A percentile compares a stretch with the other conserved stretches of the same genome.
Evolutionary conservation across 2,329 filamentous ascomycete species (phyloP).

Genomic region (Zymoseptoria pseudotritici): DNA sequence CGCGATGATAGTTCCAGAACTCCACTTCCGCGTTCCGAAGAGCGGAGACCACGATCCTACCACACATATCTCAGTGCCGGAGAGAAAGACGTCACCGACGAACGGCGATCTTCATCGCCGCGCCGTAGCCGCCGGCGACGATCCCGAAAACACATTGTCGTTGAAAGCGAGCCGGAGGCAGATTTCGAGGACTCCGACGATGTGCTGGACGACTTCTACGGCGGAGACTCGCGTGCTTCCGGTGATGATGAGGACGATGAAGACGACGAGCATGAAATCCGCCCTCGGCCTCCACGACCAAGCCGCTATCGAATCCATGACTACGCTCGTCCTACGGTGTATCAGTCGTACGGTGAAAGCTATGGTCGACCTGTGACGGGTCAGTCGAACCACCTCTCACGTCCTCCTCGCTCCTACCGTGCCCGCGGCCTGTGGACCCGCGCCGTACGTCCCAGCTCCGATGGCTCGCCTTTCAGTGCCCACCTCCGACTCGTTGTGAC

Average conservation of each 20-base stretch:
- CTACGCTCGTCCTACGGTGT: not conserved
- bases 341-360: too few relatives aligned
- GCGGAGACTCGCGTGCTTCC: not conserved
- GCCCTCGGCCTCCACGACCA: not conserved
- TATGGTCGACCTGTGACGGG: not conserved
- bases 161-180: not conserved
- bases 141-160: not conserved
- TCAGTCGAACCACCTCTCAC: not conserved
- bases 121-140: not conserved
- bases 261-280: not conserved
- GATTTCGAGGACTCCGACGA: slow-evolving; percentile 8
- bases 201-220: slow-evolving; percentile 10
- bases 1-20: not conserved
- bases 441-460: slow-evolving; percentile 4
- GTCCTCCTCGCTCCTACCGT: slow-evolving; percentile 1
- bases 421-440: slow-evolving; percentile 11
- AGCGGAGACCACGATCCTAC: not conserved
- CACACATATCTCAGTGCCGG: not conserved
- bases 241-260: not conserved
- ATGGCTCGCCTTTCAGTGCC: not conserved
- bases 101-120: not conserved
- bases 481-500: slow-evolving; percentile 11
- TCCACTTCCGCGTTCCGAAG: not conserved
- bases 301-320: slow-evolving; percentile 1
- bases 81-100: not conserved